These are phyloP conservation scores for Boletus rubescentipes DNA, from an alignment of 768 basidiomycete species.

Conservation along the genomic window DNA sequence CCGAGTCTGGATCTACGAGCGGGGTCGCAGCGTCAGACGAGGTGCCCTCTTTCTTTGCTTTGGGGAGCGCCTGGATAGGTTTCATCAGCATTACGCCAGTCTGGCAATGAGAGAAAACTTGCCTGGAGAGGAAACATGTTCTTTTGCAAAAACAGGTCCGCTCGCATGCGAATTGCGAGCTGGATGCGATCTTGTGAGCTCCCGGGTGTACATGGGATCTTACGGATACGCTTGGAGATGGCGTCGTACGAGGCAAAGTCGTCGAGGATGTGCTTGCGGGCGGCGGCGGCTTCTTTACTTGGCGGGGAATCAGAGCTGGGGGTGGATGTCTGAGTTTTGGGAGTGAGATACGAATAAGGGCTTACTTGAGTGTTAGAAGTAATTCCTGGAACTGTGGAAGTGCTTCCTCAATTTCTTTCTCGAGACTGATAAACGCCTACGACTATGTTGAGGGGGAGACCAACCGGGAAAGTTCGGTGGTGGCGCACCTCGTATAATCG, in stretches of 20 bases:
- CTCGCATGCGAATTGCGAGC: constrained; percentile 71
- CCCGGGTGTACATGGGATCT: constrained; percentile 61
- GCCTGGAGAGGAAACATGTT: constrained; percentile 69
- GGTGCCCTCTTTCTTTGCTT: constrained; percentile 37
- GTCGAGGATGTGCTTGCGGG: constrained; percentile 80
- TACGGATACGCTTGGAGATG: constrained; percentile 80
- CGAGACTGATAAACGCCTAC: constrained; percentile 69
- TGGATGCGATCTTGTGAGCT: constrained; percentile 86
- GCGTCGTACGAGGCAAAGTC: constrained; percentile 88
- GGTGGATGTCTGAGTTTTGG: not conserved
- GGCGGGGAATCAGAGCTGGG: constrained; percentile 48
- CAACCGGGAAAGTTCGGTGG: not conserved
- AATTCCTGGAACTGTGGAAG: constrained; percentile 90
- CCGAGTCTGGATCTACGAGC: constrained; percentile 63
- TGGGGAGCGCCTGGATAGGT: constrained; percentile 44
- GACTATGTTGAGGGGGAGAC: not conserved
- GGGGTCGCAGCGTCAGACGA: constrained; percentile 16
- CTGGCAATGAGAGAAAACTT: not conserved
- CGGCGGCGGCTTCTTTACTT: constrained; percentile 62
- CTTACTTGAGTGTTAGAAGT: constrained; percentile 64
- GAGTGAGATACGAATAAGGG: constrained; percentile 10
- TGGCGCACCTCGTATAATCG: constrained; percentile 65
- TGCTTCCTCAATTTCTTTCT: constrained; percentile 86
- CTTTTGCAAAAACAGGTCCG: constrained; percentile 80
- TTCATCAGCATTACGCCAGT: not conserved